Conservation (phyloP, 345 rosid species). For the Populus simonii region DNA sequence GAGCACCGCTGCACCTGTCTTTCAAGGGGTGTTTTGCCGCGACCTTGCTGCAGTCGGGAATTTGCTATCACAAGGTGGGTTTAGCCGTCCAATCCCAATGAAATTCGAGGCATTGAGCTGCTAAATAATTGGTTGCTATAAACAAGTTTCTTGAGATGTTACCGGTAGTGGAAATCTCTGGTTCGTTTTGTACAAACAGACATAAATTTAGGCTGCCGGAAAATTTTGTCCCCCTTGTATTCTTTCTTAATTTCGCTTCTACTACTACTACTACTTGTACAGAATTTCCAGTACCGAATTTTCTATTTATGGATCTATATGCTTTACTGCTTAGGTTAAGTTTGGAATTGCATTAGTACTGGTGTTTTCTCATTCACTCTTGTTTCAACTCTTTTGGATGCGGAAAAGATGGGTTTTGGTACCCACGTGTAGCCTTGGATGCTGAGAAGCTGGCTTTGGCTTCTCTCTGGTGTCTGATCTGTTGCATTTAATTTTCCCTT, state of each 20-base stretch:
- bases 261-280: conserved; percentile 34
- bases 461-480: conserved; percentile 24
- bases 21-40: conserved; percentile 90
- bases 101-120: conserved; percentile 88
- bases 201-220: conserved; percentile 30
- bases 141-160: conserved; percentile 17
- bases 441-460: conserved; percentile 18
- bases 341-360: neutral
- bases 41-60: conserved; percentile 78
- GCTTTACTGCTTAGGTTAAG: neutral
- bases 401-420: neutral
- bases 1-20: conserved; percentile 38
- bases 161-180: conserved; percentile 41
- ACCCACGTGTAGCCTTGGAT: neutral
- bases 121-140: conserved; percentile 25
- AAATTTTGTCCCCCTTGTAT: conserved; percentile 53
- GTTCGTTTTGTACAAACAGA: conserved; percentile 39
- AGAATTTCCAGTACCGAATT: conserved; percentile 26
- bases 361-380: neutral
- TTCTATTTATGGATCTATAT: conserved; percentile 5
- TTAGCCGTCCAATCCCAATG: conserved; percentile 70
- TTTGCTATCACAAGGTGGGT: conserved; percentile 69
- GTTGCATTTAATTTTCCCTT: conserved; percentile 2
- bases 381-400: neutral
- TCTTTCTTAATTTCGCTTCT: neutral